Base-by-base conservation (phyloP, 2,329 filamentous ascomycete species). In the Phaeomoniella chlamydospora region DNA sequence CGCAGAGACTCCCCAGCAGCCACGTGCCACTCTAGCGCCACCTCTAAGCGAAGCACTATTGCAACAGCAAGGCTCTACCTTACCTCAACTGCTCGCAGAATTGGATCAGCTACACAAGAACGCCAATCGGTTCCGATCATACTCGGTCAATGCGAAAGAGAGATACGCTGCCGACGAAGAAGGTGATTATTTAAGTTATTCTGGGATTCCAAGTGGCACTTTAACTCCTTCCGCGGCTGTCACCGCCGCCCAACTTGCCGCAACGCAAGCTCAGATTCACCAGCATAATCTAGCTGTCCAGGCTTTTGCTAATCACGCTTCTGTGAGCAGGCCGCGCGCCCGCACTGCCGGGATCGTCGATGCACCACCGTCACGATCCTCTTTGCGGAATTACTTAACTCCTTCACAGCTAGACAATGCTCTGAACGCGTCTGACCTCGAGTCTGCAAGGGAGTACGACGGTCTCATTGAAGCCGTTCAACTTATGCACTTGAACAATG, bases 61-160 rank as follows among this genome's bases (percentile, higher is more conserved):
- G 35, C 66, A 68, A 37, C 67, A 70, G 38, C 59, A 67, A 37
- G 49, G 56, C 18, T 58, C 67, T 39, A 55, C 58, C 11, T 48
- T 68, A 15, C 65, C 64, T 29, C 78, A 81, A 2, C 80, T 85
- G 44, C 67, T 88, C 19, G 77, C 80, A 31, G 81, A 81, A 50
- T 65, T 88, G 41, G 77, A 78, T 42, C 79, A 83, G 53, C 72
- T 84, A 45, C 80, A 78, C 44, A 81, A 74, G 53, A 81, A 82
- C 48, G 70, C 79, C 31, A 96, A 82, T 55, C 77, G 90, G 36
- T 93, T 96, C 67, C 77, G 90, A 33, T 98, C 90, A 2, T 96
- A 94, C 57, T 98, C 90, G 1, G 90, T 98, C 45, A 98, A 98
- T 58, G 92, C 93, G 38, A 94, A 93, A 59, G 88, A 96, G 55